Conservation (phyloP, 805 yeast species). For the Wickerhamomyces chambardii region DNA sequence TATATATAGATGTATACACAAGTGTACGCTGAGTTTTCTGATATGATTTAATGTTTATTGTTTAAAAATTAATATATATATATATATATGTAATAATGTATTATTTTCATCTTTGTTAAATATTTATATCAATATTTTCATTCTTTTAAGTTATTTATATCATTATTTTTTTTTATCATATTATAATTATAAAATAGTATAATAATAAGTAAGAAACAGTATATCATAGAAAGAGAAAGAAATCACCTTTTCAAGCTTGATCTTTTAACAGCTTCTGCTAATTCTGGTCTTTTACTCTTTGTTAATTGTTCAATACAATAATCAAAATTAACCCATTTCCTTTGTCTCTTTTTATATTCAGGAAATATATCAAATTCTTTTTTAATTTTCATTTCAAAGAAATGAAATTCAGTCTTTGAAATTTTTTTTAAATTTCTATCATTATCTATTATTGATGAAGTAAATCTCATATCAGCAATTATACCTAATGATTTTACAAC, state of each 20-base stretch:
- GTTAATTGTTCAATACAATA: conserved; percentile 57
- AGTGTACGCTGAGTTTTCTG: too few species aligned
- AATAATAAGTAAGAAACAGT: too few species aligned
- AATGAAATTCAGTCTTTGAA: conserved; percentile 82
- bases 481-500: conserved; percentile 49
- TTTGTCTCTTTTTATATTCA: conserved; percentile 48
- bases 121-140: too few species aligned
- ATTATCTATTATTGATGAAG: conserved; percentile 24
- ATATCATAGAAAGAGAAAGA: too few species aligned
- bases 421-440: conserved; percentile 16
- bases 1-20: too few species aligned
- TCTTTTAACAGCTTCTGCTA: conserved; percentile 51
- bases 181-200: too few species aligned
- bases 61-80: too few species aligned
- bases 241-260: conserved; percentile 30
- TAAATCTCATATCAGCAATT: conserved; percentile 51
- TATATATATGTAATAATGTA: too few species aligned
- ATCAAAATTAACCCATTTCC: conserved; percentile 68
- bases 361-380: conserved; percentile 65
- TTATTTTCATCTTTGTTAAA: too few species aligned
- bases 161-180: too few species aligned
- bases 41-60: too few species aligned
- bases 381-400: conserved; percentile 65
- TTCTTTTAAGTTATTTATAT: too few species aligned
- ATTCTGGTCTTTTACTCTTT: conserved; percentile 55